Evolutionary conservation across 2,329 filamentous ascomycete species (phyloP).

Genomic region (Fusarium sp.): DNA sequence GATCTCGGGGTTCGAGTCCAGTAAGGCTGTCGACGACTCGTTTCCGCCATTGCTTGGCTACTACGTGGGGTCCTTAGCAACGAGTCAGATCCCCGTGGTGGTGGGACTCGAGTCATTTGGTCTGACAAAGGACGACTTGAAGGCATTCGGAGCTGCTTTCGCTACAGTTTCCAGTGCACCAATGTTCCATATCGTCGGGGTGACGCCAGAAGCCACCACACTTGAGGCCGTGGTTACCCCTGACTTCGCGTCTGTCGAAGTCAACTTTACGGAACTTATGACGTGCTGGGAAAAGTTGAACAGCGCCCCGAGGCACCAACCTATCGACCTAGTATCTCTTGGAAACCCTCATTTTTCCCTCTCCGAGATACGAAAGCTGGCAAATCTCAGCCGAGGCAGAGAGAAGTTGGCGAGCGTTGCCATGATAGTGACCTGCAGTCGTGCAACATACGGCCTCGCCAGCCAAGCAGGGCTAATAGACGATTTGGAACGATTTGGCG

Average conservation of each 20-base stretch:
- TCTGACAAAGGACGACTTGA: slow-evolving; percentile 49
- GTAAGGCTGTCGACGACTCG: neutral
- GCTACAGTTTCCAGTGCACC: slow-evolving; percentile 55
- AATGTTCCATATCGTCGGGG: slow-evolving; percentile 57
- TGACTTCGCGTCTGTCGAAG: neutral
- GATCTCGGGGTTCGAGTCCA: neutral
- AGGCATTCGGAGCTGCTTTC: slow-evolving; percentile 58
- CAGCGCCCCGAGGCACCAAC: slow-evolving; percentile 2
- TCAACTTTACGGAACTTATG: slow-evolving; percentile 8
- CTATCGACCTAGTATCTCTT: slow-evolving; percentile 54
- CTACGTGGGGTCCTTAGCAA: neutral
- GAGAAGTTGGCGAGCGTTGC: slow-evolving; percentile 33
- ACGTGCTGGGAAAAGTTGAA: slow-evolving; percentile 24
- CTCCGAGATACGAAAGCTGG: slow-evolving; percentile 49
- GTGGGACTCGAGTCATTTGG: slow-evolving; percentile 32
- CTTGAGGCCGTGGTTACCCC: neutral
- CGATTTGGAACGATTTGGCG: slow-evolving; percentile 52
- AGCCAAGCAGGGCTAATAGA: slow-evolving; percentile 45
- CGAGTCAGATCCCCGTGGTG: neutral
- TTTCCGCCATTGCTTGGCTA: neutral
- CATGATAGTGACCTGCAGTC: slow-evolving; percentile 31
- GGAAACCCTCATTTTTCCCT: slow-evolving; percentile 60
- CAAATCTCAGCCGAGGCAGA: slow-evolving; percentile 43
- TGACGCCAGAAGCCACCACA: slow-evolving; percentile 52
- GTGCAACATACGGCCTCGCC: slow-evolving; percentile 8